Percentiles rank a stretch among this genome's conserved stretches.
phyloP scores from a whole-genome alignment of 345 rosid species.

The Salix exigua region DNA sequence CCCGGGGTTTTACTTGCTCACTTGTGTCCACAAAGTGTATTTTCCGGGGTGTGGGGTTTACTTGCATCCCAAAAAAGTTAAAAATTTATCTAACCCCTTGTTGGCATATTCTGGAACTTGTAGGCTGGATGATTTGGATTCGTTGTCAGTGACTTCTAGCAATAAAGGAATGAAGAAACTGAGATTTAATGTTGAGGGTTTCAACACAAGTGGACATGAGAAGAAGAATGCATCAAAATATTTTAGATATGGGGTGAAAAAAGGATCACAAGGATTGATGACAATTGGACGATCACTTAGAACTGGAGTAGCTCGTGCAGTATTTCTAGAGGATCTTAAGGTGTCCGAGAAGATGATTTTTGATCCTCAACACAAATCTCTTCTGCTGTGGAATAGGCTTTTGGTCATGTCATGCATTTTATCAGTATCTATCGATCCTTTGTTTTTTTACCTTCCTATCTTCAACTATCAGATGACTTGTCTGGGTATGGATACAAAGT shows the following conservation, averaged over 20 bases:
- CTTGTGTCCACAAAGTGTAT: too few relatives aligned
- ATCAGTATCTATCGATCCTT: slow-evolving; percentile 72
- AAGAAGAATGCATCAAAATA: slow-evolving; percentile 51
- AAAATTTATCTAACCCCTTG: neutral
- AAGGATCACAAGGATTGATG: slow-evolving; percentile 56
- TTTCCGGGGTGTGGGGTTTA: too few relatives aligned
- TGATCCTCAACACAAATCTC: slow-evolving; percentile 81
- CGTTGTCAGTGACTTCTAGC: slow-evolving; percentile 45
- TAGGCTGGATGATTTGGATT: slow-evolving; percentile 74
- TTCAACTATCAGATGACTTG: slow-evolving; percentile 46
- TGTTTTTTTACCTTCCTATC: slow-evolving; percentile 75
- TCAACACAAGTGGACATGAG: slow-evolving; percentile 24
- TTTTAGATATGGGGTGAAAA: slow-evolving; percentile 46
- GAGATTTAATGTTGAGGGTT: slow-evolving; percentile 38
- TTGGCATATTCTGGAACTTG: slow-evolving; percentile 7
- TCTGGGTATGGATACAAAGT: slow-evolving; percentile 51
- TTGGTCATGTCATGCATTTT: slow-evolving; percentile 70
- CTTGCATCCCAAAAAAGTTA: too few relatives aligned
- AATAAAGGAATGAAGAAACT: slow-evolving; percentile 36
- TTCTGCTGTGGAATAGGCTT: slow-evolving; percentile 72
- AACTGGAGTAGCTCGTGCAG: slow-evolving; percentile 52
- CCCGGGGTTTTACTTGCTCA: too few relatives aligned
- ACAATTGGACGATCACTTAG: slow-evolving; percentile 51
- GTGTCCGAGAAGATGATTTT: slow-evolving; percentile 62
- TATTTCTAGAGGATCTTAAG: slow-evolving; percentile 75